Evolutionary conservation across 2,329 filamentous ascomycete genomes (phyloP), one percentile per base, ranked within the genome.

Genomic region (Neonectria faginata): DNA sequence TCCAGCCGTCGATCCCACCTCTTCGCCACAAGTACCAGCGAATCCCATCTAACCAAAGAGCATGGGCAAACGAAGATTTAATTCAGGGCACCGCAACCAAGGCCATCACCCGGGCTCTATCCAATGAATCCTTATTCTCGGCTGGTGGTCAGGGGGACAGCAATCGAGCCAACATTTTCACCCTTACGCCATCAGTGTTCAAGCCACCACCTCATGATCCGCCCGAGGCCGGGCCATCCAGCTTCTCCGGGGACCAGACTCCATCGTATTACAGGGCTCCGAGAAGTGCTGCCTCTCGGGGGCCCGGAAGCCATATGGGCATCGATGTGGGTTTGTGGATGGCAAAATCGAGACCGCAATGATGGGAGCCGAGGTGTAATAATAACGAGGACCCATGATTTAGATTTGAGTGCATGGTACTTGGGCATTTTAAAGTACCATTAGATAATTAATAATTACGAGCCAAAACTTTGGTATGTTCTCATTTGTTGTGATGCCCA

Each of bases 301-400:
- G 18, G 16, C 20, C 8, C 18, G 31, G n/a, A 39, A 47, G 18
- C n/a, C 25, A 18, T 22, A 31, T 44, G 33, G 50, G 41, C 16
- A 54, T 60, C 5, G 44, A 53, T 33, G 22, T 47, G 41, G 50
- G 41, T 36, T 54, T 33, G 57, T 36, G 39, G 50, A 47, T 44
- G 31, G 25, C 51, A 36, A 22, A 42, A 54, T 41, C 36, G 11
- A 12, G 20, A 47, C 25, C 27, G 45, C 45, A 14, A 14, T 51
- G 44, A 53, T 53, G 33, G 39, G 8, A 14, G 48, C 48, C 29
- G 18, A 16, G 16, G n/a, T 22, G 27, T 12, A 22, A 18, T 45
- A 9, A 20, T 9, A 10, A 45, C 20, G 47, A 50, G 25, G 48
- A 20, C 8, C 11, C n/a, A 9, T 18, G 18, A 33, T 20, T 42